Base-by-base conservation (phyloP, 257 asterid genomes). In the Euphrasia confusa region DNA sequence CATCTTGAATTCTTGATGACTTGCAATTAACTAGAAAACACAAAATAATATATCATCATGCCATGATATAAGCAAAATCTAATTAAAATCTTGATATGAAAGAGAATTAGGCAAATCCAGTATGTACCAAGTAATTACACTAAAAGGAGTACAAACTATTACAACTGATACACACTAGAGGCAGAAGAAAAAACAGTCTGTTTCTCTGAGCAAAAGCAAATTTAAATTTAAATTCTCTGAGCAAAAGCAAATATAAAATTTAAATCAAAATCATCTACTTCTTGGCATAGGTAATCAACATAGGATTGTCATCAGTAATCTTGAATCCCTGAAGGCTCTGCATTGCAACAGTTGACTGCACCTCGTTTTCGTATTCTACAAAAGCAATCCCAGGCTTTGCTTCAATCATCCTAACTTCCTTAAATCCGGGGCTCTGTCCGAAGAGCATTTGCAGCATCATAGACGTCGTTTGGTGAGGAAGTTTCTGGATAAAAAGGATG, bases 391-490 rank as follows among this genome's bases (percentile, higher is more conserved):
- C 99, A 1, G 97, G 99, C 74, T 89, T 93, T 7, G 97, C 85
- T 71, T 93, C 99, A 12, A 93, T 63, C 97, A 89, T 93, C 74
- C 99, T 62, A 66, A 89, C 97, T 81, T 93, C 96, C 80, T 89
- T 93, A 65, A 89, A 93, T 21, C 99, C 97, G 3, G 89, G 78
- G 65, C 80, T 82, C 60, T 89, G 97, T 58, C 86, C 81, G 79
- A 85, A 93, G 61, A 93, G 85, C 99, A 93, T 89, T 74, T 93
- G 99, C 61, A 93, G 85, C 97, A 87, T 89, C 88, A 93, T 84
- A 14, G 97, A 78, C 21, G 94, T 93, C 57, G 99, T 76, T 74
- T 89, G 95, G 67, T 87, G 99, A 49, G 97, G 97, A 55, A 93
- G 94, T 69, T 83, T 93, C 76, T 93, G 97, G 76, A 89, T 54